Base-by-base conservation (phyloP, 2,329 filamentous ascomycete genomes). In the Dactylellina haptotyla region DNA sequence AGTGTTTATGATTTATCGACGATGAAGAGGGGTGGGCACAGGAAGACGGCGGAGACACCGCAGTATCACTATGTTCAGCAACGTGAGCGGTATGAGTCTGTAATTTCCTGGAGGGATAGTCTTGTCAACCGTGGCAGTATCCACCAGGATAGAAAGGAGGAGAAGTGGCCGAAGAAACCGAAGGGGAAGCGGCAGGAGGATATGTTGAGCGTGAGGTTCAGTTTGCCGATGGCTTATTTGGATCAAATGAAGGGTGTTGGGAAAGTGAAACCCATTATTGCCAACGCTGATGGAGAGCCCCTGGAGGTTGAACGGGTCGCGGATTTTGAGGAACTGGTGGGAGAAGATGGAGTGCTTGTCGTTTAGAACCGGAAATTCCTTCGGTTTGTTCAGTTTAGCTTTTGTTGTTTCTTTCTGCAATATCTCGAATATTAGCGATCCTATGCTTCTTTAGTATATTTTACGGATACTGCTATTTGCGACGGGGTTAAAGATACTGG, bases 51-150 rank as follows among this genome's bases (percentile, higher is more conserved):
- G 78, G 83, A 83, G 39, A 90, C 87, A 48, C 86, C 88, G 2
- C 85, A 87, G 78, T 91, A 88, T 81, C 87, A 89, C 72, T 87
- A 88, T 8, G 88, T 88, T 16, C 85, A 83, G 79, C 86, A 89
- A 79, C 84, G 83, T 66, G 89, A 91, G 80, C 86, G 90, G 75
- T 89, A 86, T 77, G 87, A 85, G 23, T 82, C 84, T 2, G 80
- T 81, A 76, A 78, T 77, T 34, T 78, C 77, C 2, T 81, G 80
- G 81, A 77, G 78, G 53, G 73, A 79, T 18, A 78, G 79, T 32
- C 63, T 81, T 9, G 71, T 78, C 8, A 72, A 71, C 14, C 65
- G 76, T 32, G 58, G 63, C 1, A 69, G 34, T 30, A 58, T 69
- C 28, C 70, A 75, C 34, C 63, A 67, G 16, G 70, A 75, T 2